phyloP scores from a whole-genome alignment of 2,329 filamentous ascomycete species.

The Massarina eburnea region DNA sequence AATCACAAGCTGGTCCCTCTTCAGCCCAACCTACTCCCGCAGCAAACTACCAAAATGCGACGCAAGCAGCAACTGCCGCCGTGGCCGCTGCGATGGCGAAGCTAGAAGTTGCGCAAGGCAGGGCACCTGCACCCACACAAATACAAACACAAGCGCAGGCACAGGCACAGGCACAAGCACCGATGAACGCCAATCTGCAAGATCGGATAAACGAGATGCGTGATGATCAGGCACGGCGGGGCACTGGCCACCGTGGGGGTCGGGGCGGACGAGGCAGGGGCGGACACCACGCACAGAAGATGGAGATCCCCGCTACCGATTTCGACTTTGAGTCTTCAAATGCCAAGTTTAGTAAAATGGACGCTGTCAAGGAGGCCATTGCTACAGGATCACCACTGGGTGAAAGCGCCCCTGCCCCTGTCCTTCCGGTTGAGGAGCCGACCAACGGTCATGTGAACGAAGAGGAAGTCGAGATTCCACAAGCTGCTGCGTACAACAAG shows the following conservation, averaged over 20 bases:
- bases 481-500: slow-evolving; percentile 74
- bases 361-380: slow-evolving; percentile 85
- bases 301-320: slow-evolving; percentile 87
- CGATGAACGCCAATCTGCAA: slow-evolving; percentile 67
- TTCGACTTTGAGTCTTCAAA: slow-evolving; percentile 89
- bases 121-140: slow-evolving; percentile 19
- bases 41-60: slow-evolving; percentile 63
- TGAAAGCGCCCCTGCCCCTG: slow-evolving; percentile 42
- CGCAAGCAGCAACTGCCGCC: slow-evolving; percentile 72
- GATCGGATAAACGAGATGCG: slow-evolving; percentile 79
- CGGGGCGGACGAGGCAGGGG: slow-evolving; percentile 54
- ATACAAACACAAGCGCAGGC: slow-evolving; percentile 20
- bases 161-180: slow-evolving; percentile 27
- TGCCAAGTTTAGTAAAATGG: slow-evolving; percentile 86
- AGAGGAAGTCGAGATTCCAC: slow-evolving; percentile 49
- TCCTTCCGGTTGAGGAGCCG: slow-evolving; percentile 32
- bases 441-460: slow-evolving; percentile 43
- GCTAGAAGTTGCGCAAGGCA: slow-evolving; percentile 48
- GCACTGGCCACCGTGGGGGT: slow-evolving; percentile 48
- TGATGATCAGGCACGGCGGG: slow-evolving; percentile 58
- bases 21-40: slow-evolving; percentile 39
- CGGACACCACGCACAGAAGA: slow-evolving; percentile 58
- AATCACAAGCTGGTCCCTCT: slow-evolving; percentile 41
- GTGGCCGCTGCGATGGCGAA: slow-evolving; percentile 82
- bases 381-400: slow-evolving; percentile 71